phyloP scores from a whole-genome alignment of 2,329 filamentous ascomycete genomes.

The Phialophora tarda region DNA sequence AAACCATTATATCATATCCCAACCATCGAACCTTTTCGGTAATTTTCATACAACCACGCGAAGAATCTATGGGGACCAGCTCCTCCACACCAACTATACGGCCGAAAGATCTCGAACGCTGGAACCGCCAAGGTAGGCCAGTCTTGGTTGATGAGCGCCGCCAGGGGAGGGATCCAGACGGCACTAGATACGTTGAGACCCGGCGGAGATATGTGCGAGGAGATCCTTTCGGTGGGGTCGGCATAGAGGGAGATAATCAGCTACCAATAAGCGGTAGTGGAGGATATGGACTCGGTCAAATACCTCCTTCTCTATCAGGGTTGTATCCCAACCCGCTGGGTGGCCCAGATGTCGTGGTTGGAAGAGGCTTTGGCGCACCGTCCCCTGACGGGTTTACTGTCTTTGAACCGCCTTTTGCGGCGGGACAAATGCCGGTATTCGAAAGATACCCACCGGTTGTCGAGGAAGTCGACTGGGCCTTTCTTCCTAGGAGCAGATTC shows the following conservation, averaged over 20 bases:
- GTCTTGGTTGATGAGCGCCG: not conserved
- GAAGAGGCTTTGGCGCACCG: not conserved
- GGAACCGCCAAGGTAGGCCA: not conserved
- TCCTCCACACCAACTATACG: not conserved
- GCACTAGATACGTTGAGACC: not conserved
- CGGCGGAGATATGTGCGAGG: not conserved
- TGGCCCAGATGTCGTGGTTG: not conserved
- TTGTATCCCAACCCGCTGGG: not conserved
- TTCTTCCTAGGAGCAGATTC: not conserved
- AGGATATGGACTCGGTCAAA: not conserved
- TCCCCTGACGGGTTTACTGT: not conserved
- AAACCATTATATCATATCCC: not conserved
- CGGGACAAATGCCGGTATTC: not conserved
- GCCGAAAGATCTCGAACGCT: conserved; percentile 6
- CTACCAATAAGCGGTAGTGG: not conserved
- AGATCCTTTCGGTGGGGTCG: not conserved
- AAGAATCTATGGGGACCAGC: not conserved
- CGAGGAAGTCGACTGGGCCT: not conserved
- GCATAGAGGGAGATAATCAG: not conserved
- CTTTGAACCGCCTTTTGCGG: not conserved
- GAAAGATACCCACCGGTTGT: not conserved
- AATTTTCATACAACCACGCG: not conserved
- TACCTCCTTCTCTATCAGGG: not conserved
- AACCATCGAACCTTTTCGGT: not conserved
- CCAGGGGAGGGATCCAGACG: not conserved